phyloP scores from a whole-genome alignment of 1,284 basidiomycete genomes.

The Moniliophthora roreri region DNA sequence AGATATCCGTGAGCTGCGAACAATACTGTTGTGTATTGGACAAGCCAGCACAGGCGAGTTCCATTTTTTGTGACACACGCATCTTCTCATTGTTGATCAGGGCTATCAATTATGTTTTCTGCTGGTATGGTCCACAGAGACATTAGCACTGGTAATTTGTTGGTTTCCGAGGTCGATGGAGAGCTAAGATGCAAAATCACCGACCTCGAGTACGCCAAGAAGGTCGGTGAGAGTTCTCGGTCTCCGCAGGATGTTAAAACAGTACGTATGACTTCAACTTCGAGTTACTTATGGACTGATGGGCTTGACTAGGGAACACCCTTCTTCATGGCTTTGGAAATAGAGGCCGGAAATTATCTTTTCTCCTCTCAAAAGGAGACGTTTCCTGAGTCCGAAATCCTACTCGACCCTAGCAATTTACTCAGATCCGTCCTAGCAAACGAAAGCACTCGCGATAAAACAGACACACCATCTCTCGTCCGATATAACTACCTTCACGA shows the following conservation, averaged over 20 bases:
- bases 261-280: background rate
- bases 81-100: too few species aligned
- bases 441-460: too few species aligned
- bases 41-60: background rate
- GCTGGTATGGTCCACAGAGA: background rate
- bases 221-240: background rate
- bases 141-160: background rate
- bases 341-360: background rate
- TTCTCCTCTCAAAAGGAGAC: background rate
- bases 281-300: background rate
- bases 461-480: background rate
- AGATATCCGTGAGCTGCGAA: background rate
- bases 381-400: background rate
- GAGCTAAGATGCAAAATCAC: background rate
- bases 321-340: background rate
- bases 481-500: background rate
- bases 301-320: background rate
- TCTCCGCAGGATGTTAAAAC: background rate
- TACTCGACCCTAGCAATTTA: too few species aligned
- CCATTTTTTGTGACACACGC: too few species aligned
- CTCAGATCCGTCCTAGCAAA: too few species aligned
- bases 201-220: background rate
- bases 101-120: background rate
- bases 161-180: background rate
- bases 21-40: background rate